These are phyloP conservation scores for Lavandula angustifolia DNA, from an alignment of 257 asterid genomes.

Conservation along the genomic window DNA sequence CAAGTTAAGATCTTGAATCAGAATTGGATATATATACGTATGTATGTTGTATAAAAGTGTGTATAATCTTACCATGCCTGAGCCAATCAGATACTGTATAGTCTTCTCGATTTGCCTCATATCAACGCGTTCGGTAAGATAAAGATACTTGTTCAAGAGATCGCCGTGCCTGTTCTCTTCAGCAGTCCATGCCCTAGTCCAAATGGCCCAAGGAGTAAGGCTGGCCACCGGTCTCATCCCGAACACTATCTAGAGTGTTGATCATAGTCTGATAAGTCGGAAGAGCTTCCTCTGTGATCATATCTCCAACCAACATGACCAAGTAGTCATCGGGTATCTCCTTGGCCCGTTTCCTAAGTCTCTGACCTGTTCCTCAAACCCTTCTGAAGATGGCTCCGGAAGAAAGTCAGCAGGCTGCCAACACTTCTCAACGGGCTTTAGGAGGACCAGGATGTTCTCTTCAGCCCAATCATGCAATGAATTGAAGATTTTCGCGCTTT, in stretches of 20 bases:
- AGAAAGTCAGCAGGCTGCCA: constrained; percentile 64
- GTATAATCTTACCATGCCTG: constrained; percentile 51
- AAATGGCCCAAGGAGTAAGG: constrained; percentile 60
- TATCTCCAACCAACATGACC: constrained; percentile 58
- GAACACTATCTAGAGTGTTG: constrained; percentile 56
- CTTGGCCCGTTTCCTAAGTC: constrained; percentile 46
- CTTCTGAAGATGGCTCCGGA: constrained; percentile 56
- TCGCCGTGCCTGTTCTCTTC: constrained; percentile 68
- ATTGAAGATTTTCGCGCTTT: constrained; percentile 51
- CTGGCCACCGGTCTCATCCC: constrained; percentile 66
- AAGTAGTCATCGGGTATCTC: constrained; percentile 56
- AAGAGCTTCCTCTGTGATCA: constrained; percentile 64
- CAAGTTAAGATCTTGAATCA: no score
- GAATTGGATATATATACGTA: no score
- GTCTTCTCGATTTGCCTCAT: constrained; percentile 62
- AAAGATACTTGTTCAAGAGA: constrained; percentile 58
- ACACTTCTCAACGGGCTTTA: constrained; percentile 53
- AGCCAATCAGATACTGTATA: constrained; percentile 56
- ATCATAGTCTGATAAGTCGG: constrained; percentile 66
- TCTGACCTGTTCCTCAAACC: constrained; percentile 52
- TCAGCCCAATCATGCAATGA: constrained; percentile 53
- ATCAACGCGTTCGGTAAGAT: constrained; percentile 62
- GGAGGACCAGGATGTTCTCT: constrained; percentile 48
- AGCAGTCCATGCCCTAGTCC: constrained; percentile 71
- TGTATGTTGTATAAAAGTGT: no score